Conservation (phyloP, 306 rosid genomes). For the Clitoria ternatea region DNA sequence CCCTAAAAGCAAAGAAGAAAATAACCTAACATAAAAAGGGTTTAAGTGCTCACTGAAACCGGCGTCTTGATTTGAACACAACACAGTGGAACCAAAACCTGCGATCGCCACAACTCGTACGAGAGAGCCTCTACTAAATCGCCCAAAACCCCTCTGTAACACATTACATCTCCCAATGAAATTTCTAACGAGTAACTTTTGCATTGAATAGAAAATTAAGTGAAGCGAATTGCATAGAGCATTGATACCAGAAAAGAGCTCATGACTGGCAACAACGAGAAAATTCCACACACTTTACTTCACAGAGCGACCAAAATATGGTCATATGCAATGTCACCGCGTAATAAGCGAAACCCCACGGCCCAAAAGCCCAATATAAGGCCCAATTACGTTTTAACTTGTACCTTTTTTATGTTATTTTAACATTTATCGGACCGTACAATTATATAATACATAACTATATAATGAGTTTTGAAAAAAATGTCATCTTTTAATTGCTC, state of each 20-base stretch:
- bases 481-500: too few species aligned
- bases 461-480: too few species aligned
- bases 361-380: too few species aligned
- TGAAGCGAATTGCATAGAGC: background rate
- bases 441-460: too few species aligned
- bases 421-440: too few species aligned
- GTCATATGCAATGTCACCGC: too few species aligned
- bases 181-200: background rate
- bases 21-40: background rate
- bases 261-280: slow-evolving; percentile 17
- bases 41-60: slow-evolving; percentile 31
- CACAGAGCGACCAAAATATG: too few species aligned
- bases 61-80: background rate
- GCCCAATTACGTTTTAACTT: too few species aligned
- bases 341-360: too few species aligned
- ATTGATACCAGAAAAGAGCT: slow-evolving; percentile 35
- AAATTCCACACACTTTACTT: background rate
- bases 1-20: too few species aligned
- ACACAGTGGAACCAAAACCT: slow-evolving; percentile 42
- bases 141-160: slow-evolving; percentile 39
- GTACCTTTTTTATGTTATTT: too few species aligned
- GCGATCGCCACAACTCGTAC: slow-evolving; percentile 39
- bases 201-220: background rate
- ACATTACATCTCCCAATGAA: background rate
- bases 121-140: slow-evolving; percentile 21